Base-by-base conservation (phyloP, 2,329 filamentous ascomycete species). In the Clonostachys rhizophaga region DNA sequence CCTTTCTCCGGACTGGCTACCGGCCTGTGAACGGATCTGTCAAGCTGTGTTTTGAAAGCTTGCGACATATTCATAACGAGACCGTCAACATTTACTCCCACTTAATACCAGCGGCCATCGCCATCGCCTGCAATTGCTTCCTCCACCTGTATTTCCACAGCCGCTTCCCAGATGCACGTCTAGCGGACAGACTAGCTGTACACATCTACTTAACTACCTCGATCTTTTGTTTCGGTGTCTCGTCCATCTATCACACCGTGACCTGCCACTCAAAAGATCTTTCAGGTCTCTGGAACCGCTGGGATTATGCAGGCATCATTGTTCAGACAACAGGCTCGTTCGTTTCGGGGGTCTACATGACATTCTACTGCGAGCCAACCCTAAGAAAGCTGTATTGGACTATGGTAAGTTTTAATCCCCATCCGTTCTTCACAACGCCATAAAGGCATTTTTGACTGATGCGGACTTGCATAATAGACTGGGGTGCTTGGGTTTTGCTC, bases 1-100 rank as follows among this genome's bases (percentile, higher is more conserved):
- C 57, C 9, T 68, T 63, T 51, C 69, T 74, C 46, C 57, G 58
- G 24, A 56, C 59, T 7, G 70, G 69, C 18, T 76, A 76, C 52
- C 69, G 72, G 13, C 68, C 67, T 9, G 62, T 65, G 12, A 67
- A 64, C 9, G 53, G 61, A 40, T 74, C 71, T 1, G 54, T 55
- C 13, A 45, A 42, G 4, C 52, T 49, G 8, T 76, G 64, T 50
- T 54, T 75, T 45, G 46, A 53, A 14, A 75, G 71, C 52, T 67
- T 64, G 60, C 48, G 55, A 5, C 69, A 71, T 54, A 53, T 63
- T n/a, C 61, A 66, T 53, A 66, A 65, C 49, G 58, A 66, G 49
- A 58, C 58, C 11, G 51, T 58, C 53, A 64, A 65, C 48, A 64
- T 66, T 45, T 62, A 56, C 52, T 55, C 60, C n/a, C 62, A 65